Evolutionary conservation across 2,329 filamentous ascomycete species (phyloP).

Genomic region (Arthroderma sp.): DNA sequence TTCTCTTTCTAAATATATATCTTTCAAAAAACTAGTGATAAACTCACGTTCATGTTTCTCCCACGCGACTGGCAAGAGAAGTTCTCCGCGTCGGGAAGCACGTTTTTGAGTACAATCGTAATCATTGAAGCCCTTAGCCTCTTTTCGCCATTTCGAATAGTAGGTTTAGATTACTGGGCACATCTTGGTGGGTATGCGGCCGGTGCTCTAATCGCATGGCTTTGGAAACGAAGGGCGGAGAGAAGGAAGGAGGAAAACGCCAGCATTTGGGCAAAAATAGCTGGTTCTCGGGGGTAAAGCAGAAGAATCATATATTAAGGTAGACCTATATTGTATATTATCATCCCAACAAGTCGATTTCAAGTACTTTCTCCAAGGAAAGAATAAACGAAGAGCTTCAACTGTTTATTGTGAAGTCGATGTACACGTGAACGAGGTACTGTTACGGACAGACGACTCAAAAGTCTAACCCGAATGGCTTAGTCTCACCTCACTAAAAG

Average conservation of each 20-base stretch:
- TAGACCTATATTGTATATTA: too few species aligned
- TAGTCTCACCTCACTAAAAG: too few species aligned
- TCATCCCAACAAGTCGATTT: too few species aligned
- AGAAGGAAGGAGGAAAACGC: slow-evolving; percentile 9
- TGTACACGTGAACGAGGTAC: too few species aligned
- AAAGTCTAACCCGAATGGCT: too few species aligned
- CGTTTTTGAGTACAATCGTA: slow-evolving; percentile 25
- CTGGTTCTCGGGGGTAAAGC: too few species aligned
- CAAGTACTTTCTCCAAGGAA: too few species aligned
- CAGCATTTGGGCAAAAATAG: too few species aligned
- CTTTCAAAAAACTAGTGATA: slow-evolving; percentile 18
- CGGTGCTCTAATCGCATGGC: slow-evolving; percentile 19
- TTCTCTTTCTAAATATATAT: neutral
- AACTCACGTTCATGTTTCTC: slow-evolving; percentile 29
- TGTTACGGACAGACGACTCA: too few species aligned
- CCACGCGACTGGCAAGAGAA: slow-evolving; percentile 27
- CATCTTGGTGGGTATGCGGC: slow-evolving; percentile 31
- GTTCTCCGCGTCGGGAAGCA: slow-evolving; percentile 29
- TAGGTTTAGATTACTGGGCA: slow-evolving; percentile 28
- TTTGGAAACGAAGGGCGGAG: slow-evolving; percentile 13
- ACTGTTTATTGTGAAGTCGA: too few species aligned
- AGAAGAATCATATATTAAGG: too few species aligned
- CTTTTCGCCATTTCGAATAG: slow-evolving; percentile 18
- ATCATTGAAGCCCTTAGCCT: slow-evolving; percentile 24
- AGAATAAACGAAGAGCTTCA: too few species aligned